phyloP scores from a whole-genome alignment of 2,329 filamentous ascomycete genomes.

The Leptoxyphium fumago region DNA sequence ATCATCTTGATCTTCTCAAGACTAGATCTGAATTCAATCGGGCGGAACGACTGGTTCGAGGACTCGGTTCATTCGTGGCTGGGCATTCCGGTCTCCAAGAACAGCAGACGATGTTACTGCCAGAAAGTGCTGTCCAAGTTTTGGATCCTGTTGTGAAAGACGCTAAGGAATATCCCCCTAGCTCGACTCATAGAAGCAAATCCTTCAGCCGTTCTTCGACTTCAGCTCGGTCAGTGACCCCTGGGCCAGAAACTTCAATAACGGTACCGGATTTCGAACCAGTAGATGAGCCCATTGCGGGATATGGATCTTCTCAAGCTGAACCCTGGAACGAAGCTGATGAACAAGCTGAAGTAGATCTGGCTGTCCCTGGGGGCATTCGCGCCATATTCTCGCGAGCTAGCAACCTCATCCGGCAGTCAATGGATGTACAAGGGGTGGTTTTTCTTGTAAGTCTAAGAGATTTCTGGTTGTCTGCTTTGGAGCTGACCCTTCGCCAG shows the following conservation, averaged over 20 bases:
- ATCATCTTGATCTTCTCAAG: constrained; percentile 7
- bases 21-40: constrained; percentile 5
- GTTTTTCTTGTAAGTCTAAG: constrained; percentile 19
- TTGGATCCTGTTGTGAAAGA: not conserved
- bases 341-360: not conserved
- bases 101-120: not conserved
- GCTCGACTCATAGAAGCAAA: not conserved
- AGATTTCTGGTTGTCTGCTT: constrained; percentile 10
- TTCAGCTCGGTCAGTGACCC: not conserved
- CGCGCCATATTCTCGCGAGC: constrained; percentile 29
- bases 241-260: not conserved
- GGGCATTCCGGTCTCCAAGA: constrained; percentile 1
- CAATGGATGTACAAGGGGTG: constrained; percentile 32
- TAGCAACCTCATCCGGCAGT: constrained; percentile 32
- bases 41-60: constrained; percentile 6
- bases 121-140: not conserved
- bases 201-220: not conserved
- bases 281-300: not conserved
- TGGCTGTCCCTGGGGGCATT: not conserved
- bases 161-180: not conserved
- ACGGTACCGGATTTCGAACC: not conserved
- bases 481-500: not conserved
- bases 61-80: constrained; percentile 8
- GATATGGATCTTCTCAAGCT: constrained; percentile 6
- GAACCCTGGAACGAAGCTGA: constrained; percentile 9